Base-by-base conservation (phyloP, 768 basidiomycete species). In the Boletus bicolor region DNA sequence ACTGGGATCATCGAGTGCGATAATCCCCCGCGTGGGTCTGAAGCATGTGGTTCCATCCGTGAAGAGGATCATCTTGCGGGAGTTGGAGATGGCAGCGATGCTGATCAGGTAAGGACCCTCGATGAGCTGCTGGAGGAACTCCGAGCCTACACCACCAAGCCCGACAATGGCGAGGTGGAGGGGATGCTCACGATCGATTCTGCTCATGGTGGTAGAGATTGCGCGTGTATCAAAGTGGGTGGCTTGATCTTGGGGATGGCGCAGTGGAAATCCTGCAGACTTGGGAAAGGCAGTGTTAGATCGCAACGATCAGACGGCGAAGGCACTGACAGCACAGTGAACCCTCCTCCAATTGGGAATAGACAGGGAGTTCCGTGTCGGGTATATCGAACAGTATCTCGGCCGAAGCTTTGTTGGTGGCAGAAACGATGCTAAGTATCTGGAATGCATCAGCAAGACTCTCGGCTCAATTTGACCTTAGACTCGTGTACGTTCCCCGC, bases 121-220 rank as follows among this genome's bases (percentile, higher is more conserved):
- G 46, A 84, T 78, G 24, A 98, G 79, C 72, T 98, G 97, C 41
- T 79, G 72, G 70, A 98, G 78, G 64, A 98, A 83, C 67, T 93
- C 91, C 39, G 83, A 78, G 30, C 97, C 97, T 26, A 99, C 97
- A 50, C 96, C 89, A 4, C 97, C 97, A 34, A 93, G 82, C 55
- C 97, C 97, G 53, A 98, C 79, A 60, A 97, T 79, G 43, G 92
- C 92, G 51, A 98, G 84, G 11, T 71, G 60, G 51, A 73, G 76
- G 70, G 56, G 76, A 67, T 59, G 67, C 63, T 64, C 64, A 24
- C 24, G 62, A 26, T 48, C 47, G 11, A 47, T 48, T 34, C 19
- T 34, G 45, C 46, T 64, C 68, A 70, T 69, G 10, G 21, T 49
- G 21, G 24, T 46, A 14, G 30, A 30, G 28, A 11, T 11, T 44